Percentiles rank a stretch among this genome's conserved stretches.
phyloP scores from a whole-genome alignment of 2,329 filamentous ascomycete species.

The Thelonectria discophora region DNA sequence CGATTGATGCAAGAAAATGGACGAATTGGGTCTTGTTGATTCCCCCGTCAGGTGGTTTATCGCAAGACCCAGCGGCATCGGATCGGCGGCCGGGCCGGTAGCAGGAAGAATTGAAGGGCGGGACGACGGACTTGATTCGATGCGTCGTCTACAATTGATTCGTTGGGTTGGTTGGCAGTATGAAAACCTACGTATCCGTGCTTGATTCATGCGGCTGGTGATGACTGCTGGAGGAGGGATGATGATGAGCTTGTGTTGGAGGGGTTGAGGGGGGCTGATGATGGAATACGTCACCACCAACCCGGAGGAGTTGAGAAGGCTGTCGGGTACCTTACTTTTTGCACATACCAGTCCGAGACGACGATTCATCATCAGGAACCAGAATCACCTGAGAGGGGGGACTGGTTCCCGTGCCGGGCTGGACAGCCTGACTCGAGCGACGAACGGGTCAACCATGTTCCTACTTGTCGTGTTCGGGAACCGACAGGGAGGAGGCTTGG shows the following conservation, averaged over 20 bases:
- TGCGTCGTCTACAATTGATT: background rate
- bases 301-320: background rate
- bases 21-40: constrained; percentile 4
- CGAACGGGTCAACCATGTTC: background rate
- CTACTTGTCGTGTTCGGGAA: background rate
- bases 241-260: background rate
- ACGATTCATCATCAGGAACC: background rate
- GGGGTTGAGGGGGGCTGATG: background rate
- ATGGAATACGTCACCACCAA: constrained; percentile 4
- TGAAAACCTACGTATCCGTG: no score
- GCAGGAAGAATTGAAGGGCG: background rate
- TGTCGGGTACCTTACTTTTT: background rate
- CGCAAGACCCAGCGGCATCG: constrained; percentile 16
- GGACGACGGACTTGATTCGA: background rate
- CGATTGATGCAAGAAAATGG: constrained; percentile 1
- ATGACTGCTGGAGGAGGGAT: background rate
- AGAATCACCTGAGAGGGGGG: background rate
- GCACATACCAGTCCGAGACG: background rate
- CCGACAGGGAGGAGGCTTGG: no score
- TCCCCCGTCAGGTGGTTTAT: background rate
- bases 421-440: constrained; percentile 10
- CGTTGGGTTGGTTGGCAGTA: no score
- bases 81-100: constrained; percentile 17
- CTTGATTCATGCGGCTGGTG: background rate
- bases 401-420: background rate